Conservation (phyloP, 2,329 filamentous ascomycete species). For the Ophiostoma piceae region DNA sequence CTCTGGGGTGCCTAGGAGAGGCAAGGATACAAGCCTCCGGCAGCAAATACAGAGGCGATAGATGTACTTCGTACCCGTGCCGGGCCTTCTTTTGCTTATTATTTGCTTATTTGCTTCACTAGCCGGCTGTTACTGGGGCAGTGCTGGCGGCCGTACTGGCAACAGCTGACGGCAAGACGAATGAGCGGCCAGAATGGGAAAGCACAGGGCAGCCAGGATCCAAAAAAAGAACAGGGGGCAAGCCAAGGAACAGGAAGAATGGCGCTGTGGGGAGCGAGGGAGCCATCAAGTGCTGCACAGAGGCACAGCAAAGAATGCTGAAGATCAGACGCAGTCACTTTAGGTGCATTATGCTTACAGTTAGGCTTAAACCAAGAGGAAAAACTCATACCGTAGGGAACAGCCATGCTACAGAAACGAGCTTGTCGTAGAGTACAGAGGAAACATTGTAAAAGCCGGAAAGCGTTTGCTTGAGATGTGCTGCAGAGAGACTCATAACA, state of each 20-base stretch:
- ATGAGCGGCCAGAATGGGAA: not conserved
- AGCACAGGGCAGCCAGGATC: not conserved
- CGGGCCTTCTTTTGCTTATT: not conserved
- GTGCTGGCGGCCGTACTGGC: not conserved
- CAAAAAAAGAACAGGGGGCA: slow-evolving; percentile 7
- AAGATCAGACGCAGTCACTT: not conserved
- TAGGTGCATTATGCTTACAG: not conserved
- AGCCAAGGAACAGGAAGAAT: slow-evolving; percentile 12
- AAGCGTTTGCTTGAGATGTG: no score
- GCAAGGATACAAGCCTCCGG: not conserved
- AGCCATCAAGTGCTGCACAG: not conserved
- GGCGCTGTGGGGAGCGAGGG: not conserved
- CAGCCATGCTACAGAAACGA: not conserved
- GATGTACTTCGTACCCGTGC: not conserved
- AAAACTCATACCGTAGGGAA: not conserved
- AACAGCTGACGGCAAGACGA: not conserved
- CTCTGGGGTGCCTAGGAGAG: not conserved
- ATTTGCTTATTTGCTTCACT: slow-evolving; percentile 3
- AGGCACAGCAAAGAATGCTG: not conserved
- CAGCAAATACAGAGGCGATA: not conserved
- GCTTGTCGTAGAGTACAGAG: not conserved
- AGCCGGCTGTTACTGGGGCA: slow-evolving; percentile 15
- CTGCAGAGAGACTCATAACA: no score
- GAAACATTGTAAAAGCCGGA: no score
- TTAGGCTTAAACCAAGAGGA: not conserved